Evolutionary conservation across 495 filamentous ascomycete genomes (phyloP), one percentile per base, ranked within the genome.

Genomic region (Pseudevernia furfuracea): DNA sequence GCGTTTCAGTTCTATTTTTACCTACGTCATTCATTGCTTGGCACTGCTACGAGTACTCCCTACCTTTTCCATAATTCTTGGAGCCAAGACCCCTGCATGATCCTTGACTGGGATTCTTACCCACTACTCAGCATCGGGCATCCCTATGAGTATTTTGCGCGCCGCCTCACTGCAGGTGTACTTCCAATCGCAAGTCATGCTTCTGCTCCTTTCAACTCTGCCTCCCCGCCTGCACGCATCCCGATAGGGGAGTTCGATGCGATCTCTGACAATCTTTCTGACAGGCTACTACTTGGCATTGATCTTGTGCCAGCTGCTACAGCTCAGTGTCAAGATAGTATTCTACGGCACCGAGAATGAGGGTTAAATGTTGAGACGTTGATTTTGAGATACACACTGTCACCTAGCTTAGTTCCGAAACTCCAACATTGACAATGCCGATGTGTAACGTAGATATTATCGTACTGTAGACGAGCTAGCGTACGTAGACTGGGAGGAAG

Each of bases 11-110:
- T 55, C 30, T 53, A 53, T 53, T 53, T 53, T 53, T 53, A 53
- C 49, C 12, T 55, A 55, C 52, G 52, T 55, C 52, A 55, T 55
- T 55, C 52, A 55, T 55, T 55, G 14, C 52, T 55, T 55, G 52
- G 52, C 52, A 19, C 30, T 21, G n/a, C 25, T 12, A 39, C 12
- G 37, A 14, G 37, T 36, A 8, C 34, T 36, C n/a, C n/a, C n/a
- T n/a, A n/a, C n/a, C n/a, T n/a, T n/a, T n/a, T n/a, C n/a, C n/a
- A n/a, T n/a, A n/a, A n/a, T n/a, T n/a, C n/a, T 4, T 36, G 34
- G 34, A 36, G 34, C 34, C 4, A 36, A 36, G 34, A 8, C 34
- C 34, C 4, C 8, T 36, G 34, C 34, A 4, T 36, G 34, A 36
- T 36, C 4, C 34, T 36, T 36, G 34, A 36, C 8, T 36, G 37